phyloP scores from a whole-genome alignment of 768 basidiomycete species.

The Boletellus sp. region DNA sequence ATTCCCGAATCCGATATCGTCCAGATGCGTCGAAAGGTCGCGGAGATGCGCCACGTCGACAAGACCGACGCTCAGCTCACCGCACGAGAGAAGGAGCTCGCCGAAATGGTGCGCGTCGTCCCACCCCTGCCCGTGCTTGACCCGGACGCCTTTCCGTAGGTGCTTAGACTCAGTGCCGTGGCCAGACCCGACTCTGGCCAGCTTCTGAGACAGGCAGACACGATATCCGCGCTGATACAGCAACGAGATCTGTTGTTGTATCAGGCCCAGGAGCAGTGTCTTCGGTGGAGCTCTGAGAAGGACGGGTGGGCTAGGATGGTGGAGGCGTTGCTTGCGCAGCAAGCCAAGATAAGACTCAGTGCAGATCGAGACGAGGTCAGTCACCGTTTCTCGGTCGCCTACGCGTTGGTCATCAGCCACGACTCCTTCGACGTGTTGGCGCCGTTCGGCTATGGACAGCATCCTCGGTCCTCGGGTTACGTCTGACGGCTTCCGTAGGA shows the following conservation, averaged over 20 bases:
- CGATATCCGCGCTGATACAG: slow-evolving; percentile 49
- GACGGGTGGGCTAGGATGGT: slow-evolving; percentile 63
- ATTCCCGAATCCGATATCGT: slow-evolving; percentile 47
- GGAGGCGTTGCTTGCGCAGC: slow-evolving; percentile 56
- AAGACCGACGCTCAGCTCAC: slow-evolving; percentile 22
- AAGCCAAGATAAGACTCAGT: slow-evolving; percentile 39
- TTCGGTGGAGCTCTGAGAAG: slow-evolving; percentile 59
- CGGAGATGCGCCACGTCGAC: slow-evolving; percentile 39
- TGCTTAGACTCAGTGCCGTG: slow-evolving; percentile 44
- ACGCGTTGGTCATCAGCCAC: neutral
- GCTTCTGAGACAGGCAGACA: slow-evolving; percentile 57
- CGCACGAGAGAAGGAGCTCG: slow-evolving; percentile 48
- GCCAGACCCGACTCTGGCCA: slow-evolving; percentile 41
- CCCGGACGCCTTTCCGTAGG: slow-evolving; percentile 32
- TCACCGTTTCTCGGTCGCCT: neutral
- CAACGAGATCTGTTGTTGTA: slow-evolving; percentile 58
- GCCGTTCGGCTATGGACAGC: neutral
- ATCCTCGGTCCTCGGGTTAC: neutral
- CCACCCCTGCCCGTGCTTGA: slow-evolving; percentile 1
- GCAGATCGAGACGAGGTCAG: slow-evolving; percentile 45
- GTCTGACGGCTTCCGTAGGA: slow-evolving; percentile 42
- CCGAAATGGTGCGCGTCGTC: slow-evolving; percentile 49
- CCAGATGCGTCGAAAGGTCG: slow-evolving; percentile 44
- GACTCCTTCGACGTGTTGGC: neutral
- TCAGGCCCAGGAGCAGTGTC: slow-evolving; percentile 55